A percentile compares a stretch with the other conserved stretches of the same genome.
These are phyloP conservation scores for Trichophyton schoenleinii DNA, from an alignment of 2,329 filamentous ascomycete species.

Conservation along the genomic window DNA sequence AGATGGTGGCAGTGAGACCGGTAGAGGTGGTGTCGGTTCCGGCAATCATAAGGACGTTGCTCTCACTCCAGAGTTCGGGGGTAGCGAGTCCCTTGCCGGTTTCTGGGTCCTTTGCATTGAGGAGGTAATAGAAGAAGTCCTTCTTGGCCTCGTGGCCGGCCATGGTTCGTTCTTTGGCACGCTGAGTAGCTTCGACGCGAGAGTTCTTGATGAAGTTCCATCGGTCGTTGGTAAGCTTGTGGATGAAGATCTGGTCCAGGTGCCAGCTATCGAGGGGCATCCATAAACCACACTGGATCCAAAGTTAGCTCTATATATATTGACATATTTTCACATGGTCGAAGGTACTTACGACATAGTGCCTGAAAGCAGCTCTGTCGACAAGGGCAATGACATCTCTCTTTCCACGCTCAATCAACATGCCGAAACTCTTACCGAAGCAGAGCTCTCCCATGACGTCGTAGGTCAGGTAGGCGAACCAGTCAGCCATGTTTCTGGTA, in stretches of 20 bases:
- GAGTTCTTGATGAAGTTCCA: conserved; percentile 14
- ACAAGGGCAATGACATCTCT: conserved; percentile 57
- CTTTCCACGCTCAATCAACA: conserved; percentile 34
- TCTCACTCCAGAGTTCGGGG: conserved; percentile 39
- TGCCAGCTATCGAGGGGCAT: conserved; percentile 12
- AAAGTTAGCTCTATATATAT: conserved; percentile 8
- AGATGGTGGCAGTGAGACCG: conserved; percentile 26
- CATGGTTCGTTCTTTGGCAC: conserved; percentile 18
- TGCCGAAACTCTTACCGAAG: conserved; percentile 27
- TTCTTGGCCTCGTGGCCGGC: conserved; percentile 27
- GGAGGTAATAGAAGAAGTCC: conserved; percentile 39
- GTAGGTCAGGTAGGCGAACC: conserved; percentile 23
- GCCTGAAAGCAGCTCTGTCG: conserved; percentile 52
- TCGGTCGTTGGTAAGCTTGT: conserved; percentile 14
- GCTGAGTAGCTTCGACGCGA: conserved; percentile 32
- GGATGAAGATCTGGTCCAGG: conserved; percentile 14
- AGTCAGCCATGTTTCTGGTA: conserved; percentile 20
- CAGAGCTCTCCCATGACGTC: conserved; percentile 27
- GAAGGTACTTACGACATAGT: conserved; percentile 33
- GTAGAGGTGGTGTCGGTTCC: conserved; percentile 34
- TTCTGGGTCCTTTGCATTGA: conserved; percentile 36
- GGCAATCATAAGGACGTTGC: conserved; percentile 38
- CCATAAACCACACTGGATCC: conserved; percentile 14
- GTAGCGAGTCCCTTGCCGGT: conserved; percentile 33
- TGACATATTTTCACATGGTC: conserved; percentile 40